Evolutionary conservation across 805 yeast genomes (phyloP), one percentile per base, ranked within the genome.

Genomic region (Suhomyces kilbournensis): DNA sequence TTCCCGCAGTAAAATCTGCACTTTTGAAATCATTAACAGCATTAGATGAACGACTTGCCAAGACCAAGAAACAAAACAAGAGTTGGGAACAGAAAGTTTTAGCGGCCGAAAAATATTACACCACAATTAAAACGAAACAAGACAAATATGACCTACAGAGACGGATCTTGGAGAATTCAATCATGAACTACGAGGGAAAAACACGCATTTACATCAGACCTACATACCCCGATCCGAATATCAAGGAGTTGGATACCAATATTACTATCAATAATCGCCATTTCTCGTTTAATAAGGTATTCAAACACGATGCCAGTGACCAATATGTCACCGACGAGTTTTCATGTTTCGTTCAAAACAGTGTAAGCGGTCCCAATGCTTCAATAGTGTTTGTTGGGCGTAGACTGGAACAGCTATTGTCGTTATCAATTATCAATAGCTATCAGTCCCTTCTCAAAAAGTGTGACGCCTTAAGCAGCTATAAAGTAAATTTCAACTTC

Each of bases 141-240:
- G 64, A 66, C 17, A 67, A 65, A 30, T 78, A 76, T 55, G 67
- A 65, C 30, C 60, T 58, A 4, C 69, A 76, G 28, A 68, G 78
- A 52, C 69, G 78, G 56, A 67, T 71, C 8, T 61, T 82, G 39
- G 84, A 82, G 60, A 79, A 80, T 57, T 71, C 80, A 1, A 81
- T 82, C 7, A 62, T 71, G 69, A 63, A 66, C 23, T 62, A 64
- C 48, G 64, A 68, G 47, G 60, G 64, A 0, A 61, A 57, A 40
- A 25, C 60, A 12, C 53, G 76, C 44, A 67, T 68, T 1, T 69
- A 65, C 49, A 56, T 63, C 0, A 56, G 23, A 38, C 25, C 26
- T 15, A 38, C 42, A 38, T 19, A 38, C 17, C 42, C 20, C 4
- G 42, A 38, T 38, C 22, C 42, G 20, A 38, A 7, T 23, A 44